Evolutionary conservation across 495 filamentous ascomycete genomes (phyloP).

Genomic region (Sabuloglossum arenarium): DNA sequence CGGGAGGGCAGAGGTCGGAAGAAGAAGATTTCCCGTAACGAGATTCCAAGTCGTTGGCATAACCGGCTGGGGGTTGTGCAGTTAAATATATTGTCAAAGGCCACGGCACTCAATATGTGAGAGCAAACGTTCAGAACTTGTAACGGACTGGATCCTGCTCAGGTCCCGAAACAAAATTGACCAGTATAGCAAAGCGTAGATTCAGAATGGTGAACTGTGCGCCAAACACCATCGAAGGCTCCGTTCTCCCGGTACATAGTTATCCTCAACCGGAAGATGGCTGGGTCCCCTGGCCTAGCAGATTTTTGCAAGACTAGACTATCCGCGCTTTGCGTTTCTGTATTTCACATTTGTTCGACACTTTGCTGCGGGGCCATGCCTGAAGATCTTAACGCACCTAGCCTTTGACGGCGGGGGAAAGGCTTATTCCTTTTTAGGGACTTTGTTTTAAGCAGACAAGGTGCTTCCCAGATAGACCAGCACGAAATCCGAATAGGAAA

Average conservation of each 20-base stretch:
- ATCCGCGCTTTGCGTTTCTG: neutral
- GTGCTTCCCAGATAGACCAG: neutral
- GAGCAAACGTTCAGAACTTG: neutral
- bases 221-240: neutral
- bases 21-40: neutral
- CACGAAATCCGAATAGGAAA: neutral
- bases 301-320: conserved; percentile 2
- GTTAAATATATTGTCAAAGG: conserved; percentile 1
- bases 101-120: neutral
- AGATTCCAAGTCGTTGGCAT: neutral
- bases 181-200: neutral
- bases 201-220: neutral
- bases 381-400: neutral
- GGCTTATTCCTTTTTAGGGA: neutral
- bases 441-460: neutral
- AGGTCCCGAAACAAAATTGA: neutral
- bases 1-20: neutral
- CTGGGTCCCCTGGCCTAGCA: neutral
- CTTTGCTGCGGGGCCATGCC: neutral
- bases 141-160: neutral
- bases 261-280: neutral
- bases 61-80: neutral
- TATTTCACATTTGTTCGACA: neutral
- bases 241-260: neutral
- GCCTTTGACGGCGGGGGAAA: conserved; percentile 1